These are phyloP conservation scores for Parastagonospora nodorum DNA, from an alignment of 2,329 filamentous ascomycete genomes.

Conservation along the genomic window DNA sequence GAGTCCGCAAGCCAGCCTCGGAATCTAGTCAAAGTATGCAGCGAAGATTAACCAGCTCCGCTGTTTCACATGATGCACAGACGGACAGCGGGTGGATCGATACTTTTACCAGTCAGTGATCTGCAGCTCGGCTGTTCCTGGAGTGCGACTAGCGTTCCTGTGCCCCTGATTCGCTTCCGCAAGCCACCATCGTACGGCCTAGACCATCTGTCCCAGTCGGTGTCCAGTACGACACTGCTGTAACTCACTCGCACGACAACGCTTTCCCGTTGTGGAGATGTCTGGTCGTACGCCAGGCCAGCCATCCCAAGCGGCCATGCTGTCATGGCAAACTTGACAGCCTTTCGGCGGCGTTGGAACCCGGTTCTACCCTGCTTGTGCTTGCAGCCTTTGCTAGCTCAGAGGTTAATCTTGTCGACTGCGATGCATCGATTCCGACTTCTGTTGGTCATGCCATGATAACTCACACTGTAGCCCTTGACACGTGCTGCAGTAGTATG, in stretches of 20 bases:
- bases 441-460: neutral
- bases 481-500: neutral
- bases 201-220: constrained; percentile 18
- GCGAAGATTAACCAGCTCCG: constrained; percentile 11
- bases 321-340: constrained; percentile 30
- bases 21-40: neutral
- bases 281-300: constrained; percentile 21
- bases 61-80: constrained; percentile 26
- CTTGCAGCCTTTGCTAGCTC: neutral
- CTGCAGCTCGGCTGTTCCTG: constrained; percentile 27
- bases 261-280: constrained; percentile 21
- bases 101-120: constrained; percentile 26
- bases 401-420: constrained; percentile 8
- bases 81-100: constrained; percentile 21
- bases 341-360: constrained; percentile 10
- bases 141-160: constrained; percentile 6
- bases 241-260: constrained; percentile 29
- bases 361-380: constrained; percentile 3
- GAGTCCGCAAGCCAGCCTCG: neutral
- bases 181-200: constrained; percentile 25
- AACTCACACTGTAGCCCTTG: neutral
- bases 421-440: no score
- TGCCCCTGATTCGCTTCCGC: constrained; percentile 35
- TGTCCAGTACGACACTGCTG: constrained; percentile 14
- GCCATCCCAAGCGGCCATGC: constrained; percentile 18